Conservation (phyloP, 805 yeast species). For the Kuraishia piskuri region DNA sequence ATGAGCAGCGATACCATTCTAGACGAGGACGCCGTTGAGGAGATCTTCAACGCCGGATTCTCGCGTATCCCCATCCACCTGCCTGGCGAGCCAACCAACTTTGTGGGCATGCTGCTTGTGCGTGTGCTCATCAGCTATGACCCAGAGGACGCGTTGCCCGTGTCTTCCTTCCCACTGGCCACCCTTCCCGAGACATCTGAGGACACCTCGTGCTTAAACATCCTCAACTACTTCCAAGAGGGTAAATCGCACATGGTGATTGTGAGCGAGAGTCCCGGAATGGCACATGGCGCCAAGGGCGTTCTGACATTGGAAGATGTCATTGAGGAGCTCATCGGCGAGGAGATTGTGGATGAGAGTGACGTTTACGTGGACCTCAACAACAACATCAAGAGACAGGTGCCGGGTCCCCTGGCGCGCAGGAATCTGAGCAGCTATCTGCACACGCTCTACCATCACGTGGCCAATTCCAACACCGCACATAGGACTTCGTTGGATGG, state of each 20-base stretch:
- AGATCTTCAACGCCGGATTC: conserved; percentile 88
- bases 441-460: conserved; percentile 41
- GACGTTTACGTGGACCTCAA: conserved; percentile 91
- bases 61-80: conserved; percentile 90
- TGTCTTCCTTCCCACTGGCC: conserved; percentile 89
- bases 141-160: conserved; percentile 92
- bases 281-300: conserved; percentile 72
- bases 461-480: conserved; percentile 18
- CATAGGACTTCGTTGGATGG: conserved; percentile 34
- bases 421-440: conserved; percentile 61
- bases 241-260: conserved; percentile 97
- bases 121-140: conserved; percentile 90
- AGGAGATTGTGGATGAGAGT: conserved; percentile 93
- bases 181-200: conserved; percentile 92
- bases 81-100: conserved; percentile 83
- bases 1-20: conserved; percentile 75
- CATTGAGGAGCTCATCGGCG: conserved; percentile 96
- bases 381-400: conserved; percentile 70
- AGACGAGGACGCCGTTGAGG: conserved; percentile 80
- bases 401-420: conserved; percentile 70
- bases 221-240: conserved; percentile 92
- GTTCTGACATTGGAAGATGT: conserved; percentile 93
- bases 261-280: conserved; percentile 81
- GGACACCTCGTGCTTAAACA: conserved; percentile 88
- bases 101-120: conserved; percentile 91